Evolutionary conservation across 1,284 basidiomycete genomes (phyloP).

Genomic region (Sporisorium graminicola): DNA sequence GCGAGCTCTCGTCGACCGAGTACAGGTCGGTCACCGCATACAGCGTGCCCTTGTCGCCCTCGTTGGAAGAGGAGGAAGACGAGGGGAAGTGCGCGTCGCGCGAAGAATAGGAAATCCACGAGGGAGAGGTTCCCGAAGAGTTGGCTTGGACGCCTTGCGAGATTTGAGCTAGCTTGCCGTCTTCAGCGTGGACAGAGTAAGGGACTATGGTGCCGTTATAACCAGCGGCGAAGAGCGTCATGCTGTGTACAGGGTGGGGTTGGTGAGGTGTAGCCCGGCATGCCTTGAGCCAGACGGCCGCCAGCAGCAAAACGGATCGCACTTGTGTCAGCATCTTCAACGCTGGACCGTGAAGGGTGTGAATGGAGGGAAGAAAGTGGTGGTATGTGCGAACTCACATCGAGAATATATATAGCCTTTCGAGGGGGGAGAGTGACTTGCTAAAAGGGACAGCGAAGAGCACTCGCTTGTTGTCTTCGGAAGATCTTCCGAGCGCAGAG

Average conservation of each 20-base stretch:
- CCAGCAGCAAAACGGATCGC: neutral
- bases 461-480: neutral
- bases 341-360: neutral
- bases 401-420: neutral
- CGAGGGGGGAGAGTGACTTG: too few relatives aligned
- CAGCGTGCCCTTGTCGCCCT: neutral
- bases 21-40: conserved; percentile 21
- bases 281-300: neutral
- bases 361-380: neutral
- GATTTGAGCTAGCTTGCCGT: conserved; percentile 4
- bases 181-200: conserved; percentile 10
- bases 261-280: neutral
- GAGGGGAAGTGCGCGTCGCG: neutral
- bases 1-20: conserved; percentile 26
- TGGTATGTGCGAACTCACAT: neutral
- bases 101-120: conserved; percentile 32
- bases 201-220: conserved; percentile 44
- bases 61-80: too few relatives aligned
- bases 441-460: too few relatives aligned
- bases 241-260: neutral
- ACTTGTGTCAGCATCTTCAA: conserved; percentile 3
- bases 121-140: conserved; percentile 26
- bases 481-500: neutral
- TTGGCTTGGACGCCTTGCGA: conserved; percentile 16
- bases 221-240: conserved; percentile 36